Evolutionary conservation across 768 basidiomycete genomes (phyloP), one percentile per base, ranked within the genome.

Genomic region (Trametes cinnabarina): DNA sequence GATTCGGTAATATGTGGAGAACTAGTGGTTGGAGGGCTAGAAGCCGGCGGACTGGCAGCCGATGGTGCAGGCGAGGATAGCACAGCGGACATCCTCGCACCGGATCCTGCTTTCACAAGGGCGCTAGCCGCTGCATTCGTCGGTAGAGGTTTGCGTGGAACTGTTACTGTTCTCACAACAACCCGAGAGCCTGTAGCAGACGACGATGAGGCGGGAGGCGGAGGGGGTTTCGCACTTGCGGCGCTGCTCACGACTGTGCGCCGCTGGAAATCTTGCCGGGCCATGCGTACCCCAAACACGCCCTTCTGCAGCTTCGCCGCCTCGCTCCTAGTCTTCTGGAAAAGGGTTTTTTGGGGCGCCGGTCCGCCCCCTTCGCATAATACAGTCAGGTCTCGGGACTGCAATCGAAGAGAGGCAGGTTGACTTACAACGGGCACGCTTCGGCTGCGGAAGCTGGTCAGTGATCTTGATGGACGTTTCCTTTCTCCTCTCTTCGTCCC

Each of bases 401-500:
- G 26, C 49, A 46, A 47, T 44, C 22, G 22, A 20, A 23, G 22
- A 26, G 19, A 17, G 32, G 25, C 15, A 47, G 28, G 19, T 56
- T 35, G 1, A 68, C 83, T 70, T 72, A 88, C 87, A 88, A 66
- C 75, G 82, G 32, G 77, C 65, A 49, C 89, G 86, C 73, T 90
- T 91, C 26, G 78, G 63, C 20, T 83, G 85, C 25, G 88, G 88
- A 14, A 88, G 63, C 61, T 75, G 80, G 70, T 89, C 87, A 17
- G 88, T 92, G 51, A 85, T 65, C 69, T 90, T 91, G 57, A 93
- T 81, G 71, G 87, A 85, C 57, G 84, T 79, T 71, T 88, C 87
- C 70, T 80, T 89, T 76, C 87, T 91, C 61, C 84, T 85, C 67
- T 87, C 84, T 35, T 86, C 87, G 11, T 81, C 86, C 69, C 87